Percentiles rank a stretch among this genome's conserved stretches.
Conservation (phyloP, 306 rosid genomes). For the Dryas octopetala region DNA sequence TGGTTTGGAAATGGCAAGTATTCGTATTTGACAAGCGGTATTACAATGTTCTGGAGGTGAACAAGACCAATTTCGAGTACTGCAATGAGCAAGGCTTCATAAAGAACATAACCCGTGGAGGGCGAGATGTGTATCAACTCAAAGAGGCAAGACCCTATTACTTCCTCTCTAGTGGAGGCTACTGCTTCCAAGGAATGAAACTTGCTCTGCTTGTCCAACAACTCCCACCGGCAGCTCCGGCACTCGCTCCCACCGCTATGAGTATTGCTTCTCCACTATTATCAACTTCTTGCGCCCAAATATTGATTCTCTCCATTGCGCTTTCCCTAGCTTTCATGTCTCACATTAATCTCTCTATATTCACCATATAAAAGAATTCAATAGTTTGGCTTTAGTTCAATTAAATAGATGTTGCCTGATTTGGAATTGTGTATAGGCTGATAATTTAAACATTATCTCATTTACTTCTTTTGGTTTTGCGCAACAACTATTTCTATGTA, state of each 20-base stretch:
- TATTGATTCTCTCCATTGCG: slow-evolving; percentile 23
- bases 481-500: too few species aligned
- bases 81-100: slow-evolving; percentile 60
- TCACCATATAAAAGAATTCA: too few species aligned
- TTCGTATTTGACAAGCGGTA: slow-evolving; percentile 61
- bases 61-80: slow-evolving; percentile 50
- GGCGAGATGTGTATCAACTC: slow-evolving; percentile 66
- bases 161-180: slow-evolving; percentile 59
- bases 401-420: too few species aligned
- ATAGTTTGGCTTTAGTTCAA: too few species aligned
- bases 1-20: slow-evolving; percentile 20
- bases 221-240: not conserved
- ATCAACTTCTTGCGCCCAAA: not conserved
- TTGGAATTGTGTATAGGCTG: too few species aligned
- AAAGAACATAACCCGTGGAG: slow-evolving; percentile 61
- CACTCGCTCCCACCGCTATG: slow-evolving; percentile 23
- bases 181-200: slow-evolving; percentile 69
- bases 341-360: not conserved
- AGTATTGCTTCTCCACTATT: slow-evolving; percentile 1
- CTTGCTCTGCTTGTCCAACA: slow-evolving; percentile 38
- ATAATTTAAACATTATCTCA: too few species aligned
- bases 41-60: slow-evolving; percentile 75
- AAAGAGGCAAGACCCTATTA: slow-evolving; percentile 52
- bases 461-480: too few species aligned
- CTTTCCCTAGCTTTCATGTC: slow-evolving; percentile 23